Conservation (phyloP, 495 filamentous ascomycete genomes). For the Apiosordaria backusii region DNA sequence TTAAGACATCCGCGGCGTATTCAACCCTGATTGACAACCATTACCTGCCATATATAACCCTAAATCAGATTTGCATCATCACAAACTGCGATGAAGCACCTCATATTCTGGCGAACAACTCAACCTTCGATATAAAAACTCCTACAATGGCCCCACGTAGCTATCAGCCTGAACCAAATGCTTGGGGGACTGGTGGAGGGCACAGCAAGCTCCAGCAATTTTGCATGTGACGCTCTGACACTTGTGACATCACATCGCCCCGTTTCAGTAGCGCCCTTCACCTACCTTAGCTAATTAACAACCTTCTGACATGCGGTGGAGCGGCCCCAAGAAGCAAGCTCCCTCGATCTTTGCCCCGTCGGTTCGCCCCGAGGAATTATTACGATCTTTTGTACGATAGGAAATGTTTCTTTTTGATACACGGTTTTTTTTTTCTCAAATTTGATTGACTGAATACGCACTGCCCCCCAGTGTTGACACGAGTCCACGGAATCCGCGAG, state of each 20-base stretch:
- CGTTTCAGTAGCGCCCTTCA: conserved; percentile 6
- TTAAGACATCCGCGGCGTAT: too few species aligned
- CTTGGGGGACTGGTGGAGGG: too few species aligned
- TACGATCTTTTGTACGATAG: neutral
- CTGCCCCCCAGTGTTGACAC: too few species aligned
- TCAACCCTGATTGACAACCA: too few species aligned
- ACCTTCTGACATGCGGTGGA: neutral
- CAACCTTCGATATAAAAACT: neutral
- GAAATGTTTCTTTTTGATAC: neutral
- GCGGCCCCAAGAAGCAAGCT: neutral
- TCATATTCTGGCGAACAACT: too few species aligned
- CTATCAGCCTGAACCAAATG: too few species aligned
- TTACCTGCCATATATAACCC: too few species aligned
- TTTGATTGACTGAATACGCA: too few species aligned
- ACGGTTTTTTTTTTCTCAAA: neutral
- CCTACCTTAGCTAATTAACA: neutral
- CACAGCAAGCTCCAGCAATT: conserved; percentile 11
- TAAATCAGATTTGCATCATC: too few species aligned
- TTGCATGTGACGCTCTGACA: conserved; percentile 22
- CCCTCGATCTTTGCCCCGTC: neutral
- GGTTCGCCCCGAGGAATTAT: neutral
- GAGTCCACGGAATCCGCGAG: neutral
- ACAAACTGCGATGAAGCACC: too few species aligned
- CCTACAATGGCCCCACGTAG: too few species aligned
- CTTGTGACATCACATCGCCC: conserved; percentile 20